phyloP scores from a whole-genome alignment of 139 green algal species.

The Asterochloris sp. region DNA sequence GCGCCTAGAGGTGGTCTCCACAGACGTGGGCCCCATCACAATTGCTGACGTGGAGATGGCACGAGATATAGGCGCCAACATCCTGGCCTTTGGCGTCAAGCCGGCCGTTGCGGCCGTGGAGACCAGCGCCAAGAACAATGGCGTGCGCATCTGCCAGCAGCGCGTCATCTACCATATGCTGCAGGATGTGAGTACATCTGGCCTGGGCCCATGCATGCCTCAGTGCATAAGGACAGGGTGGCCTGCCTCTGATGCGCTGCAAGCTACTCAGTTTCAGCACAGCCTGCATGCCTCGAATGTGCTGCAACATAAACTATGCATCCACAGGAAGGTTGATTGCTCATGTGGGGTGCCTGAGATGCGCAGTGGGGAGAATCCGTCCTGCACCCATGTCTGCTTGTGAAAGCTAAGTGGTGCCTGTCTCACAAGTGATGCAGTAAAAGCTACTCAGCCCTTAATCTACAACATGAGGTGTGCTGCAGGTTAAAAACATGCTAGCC shows the following conservation, averaged over 20 bases:
- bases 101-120: constrained; percentile 30
- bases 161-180: constrained; percentile 83
- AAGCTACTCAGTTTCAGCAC: too few species aligned
- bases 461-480: background rate
- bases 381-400: background rate
- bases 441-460: too few species aligned
- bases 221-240: too few species aligned
- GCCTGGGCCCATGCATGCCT: too few species aligned
- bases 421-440: background rate
- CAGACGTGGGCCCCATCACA: constrained; percentile 70
- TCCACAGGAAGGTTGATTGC: too few species aligned
- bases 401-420: background rate
- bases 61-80: constrained; percentile 46
- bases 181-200: constrained; percentile 39
- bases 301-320: too few species aligned
- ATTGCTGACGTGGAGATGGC: constrained; percentile 69
- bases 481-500: constrained; percentile 34
- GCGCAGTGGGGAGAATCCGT: too few species aligned
- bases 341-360: too few species aligned
- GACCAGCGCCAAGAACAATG: constrained; percentile 29
- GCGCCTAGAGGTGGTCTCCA: constrained; percentile 49
- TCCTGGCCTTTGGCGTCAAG: constrained; percentile 79
- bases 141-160: constrained; percentile 54
- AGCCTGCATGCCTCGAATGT: too few species aligned
- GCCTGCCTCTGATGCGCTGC: too few species aligned